Base-by-base conservation (phyloP, 2,329 filamentous ascomycete genomes). In the Trichoderma atroviride region DNA sequence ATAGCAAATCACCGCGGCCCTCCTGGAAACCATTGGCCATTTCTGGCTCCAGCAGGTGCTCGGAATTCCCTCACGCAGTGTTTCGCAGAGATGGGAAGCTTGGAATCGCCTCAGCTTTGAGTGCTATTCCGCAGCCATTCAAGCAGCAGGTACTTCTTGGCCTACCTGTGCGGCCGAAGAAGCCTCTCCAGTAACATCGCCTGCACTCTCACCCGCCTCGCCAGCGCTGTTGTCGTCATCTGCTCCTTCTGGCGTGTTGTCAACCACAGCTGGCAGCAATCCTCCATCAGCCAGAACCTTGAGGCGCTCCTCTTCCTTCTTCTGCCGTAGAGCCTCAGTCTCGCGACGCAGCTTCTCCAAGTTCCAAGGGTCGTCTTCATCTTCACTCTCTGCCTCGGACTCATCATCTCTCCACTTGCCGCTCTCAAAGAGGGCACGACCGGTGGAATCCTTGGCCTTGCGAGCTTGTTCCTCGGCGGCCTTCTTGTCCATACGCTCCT, bases 401-500 rank as follows among this genome's bases (percentile, higher is more conserved):
- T 91, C 90, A 58, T 87, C 87, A 31, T 87, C 87, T 71, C 89
- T 85, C 95, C 95, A 99, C 79, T 96, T 94, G 76, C 96, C 96
- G 80, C 94, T 96, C 82, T 99, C 96, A 79, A 99, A 99, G 82
- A 99, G 86, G 9, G 94, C 93, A 82, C 94, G 89, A 76, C 96
- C 96, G 24, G 96, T 99, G 27, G 94, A 95, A 75, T 99, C 96
- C 86, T 97, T 98, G 77, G 94, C 92, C 81, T 91, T 90, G 78
- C 91, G 89, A 59, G 94, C 93, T 81, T 97, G 90, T 74, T 96
- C 92, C 76, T 99, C 96, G 27, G 96, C 96, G 19, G 91, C 91
- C 86, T 97, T 98, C 90, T 99, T 99, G 81, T 94, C 89, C 74
- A 98, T 79, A 56, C 96, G 91, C 65, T 97, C 92, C 82, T 94